Base-by-base conservation (phyloP, 306 rosid genomes). In the Morella rubra region DNA sequence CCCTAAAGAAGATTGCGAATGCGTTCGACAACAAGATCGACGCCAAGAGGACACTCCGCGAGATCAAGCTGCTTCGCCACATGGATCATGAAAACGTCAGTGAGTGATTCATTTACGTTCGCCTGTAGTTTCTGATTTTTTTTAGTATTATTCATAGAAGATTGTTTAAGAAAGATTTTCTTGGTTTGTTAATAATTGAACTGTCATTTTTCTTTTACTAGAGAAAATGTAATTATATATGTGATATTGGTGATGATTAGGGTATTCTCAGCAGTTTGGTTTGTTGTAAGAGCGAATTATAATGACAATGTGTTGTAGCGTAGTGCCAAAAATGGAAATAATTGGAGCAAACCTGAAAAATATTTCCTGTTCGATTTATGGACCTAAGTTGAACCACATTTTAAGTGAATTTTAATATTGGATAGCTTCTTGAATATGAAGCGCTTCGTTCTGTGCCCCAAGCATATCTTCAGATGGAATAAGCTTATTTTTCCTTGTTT, bases 71-170 rank as follows among this genome's bases (percentile, higher is more conserved):
- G 82, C 98, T 93, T 72, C 97, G 97, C 8, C 98, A 93, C 54
- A 93, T 93, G 98, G 98, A 93, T 88, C 98, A 93, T 81, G 97
- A 93, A 82, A 93, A 93, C 80, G 98, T 91, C 65, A 79, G 93
- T 87, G 86, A 86, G 84, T 79, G 37, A 44, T 79, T 45, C 69
- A 46, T 19, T 24, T 32, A 16, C 56, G 40, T 20, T 61, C 12
- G 11, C 53, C 4, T 49, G 53, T 49, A 49, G 16, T 49, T 49
- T n/a, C n/a, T n/a, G n/a, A n/a, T n/a, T n/a, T n/a, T n/a, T 49
- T 5, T 49, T 4, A 32, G 0, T 32, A 12, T 12, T 49, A 49
- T 5, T 49, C 16, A 15, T 49, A 9, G 14, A 11, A 49, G 14
- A 49, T 2, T 32, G 37, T 32, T 32, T 32, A 32, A 49, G 16